Percentiles rank a stretch among this genome's conserved stretches.
phyloP scores from a whole-genome alignment of 768 basidiomycete species.

The Auriscalpium vulgare region DNA sequence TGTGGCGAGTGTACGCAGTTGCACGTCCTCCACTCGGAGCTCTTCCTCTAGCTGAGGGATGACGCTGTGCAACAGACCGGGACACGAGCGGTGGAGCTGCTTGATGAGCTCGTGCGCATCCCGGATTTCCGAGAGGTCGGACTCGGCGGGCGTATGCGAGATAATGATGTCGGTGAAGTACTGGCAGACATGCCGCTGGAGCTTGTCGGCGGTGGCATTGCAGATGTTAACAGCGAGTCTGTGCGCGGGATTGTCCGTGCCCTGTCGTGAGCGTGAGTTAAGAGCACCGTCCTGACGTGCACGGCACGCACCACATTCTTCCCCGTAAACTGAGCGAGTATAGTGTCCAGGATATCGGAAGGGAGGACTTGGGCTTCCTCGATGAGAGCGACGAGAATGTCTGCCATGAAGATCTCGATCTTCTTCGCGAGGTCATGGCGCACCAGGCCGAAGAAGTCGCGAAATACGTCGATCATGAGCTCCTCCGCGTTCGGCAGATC shows the following conservation, averaged over 20 bases:
- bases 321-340: constrained; percentile 83
- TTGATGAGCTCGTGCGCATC: constrained; percentile 82
- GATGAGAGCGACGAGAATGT: constrained; percentile 82
- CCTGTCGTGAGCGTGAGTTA: constrained; percentile 29
- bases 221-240: constrained; percentile 83
- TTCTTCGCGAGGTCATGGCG: constrained; percentile 71
- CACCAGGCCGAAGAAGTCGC: constrained; percentile 73
- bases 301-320: constrained; percentile 53
- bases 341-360: constrained; percentile 63
- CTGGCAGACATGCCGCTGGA: constrained; percentile 82
- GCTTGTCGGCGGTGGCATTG: constrained; percentile 73
- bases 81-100: constrained; percentile 71
- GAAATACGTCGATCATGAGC: constrained; percentile 76
- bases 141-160: constrained; percentile 42
- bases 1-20: constrained; percentile 73
- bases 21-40: constrained; percentile 64
- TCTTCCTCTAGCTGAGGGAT: constrained; percentile 92
- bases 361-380: constrained; percentile 83
- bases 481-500: constrained; percentile 86
- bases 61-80: constrained; percentile 77
- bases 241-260: constrained; percentile 66
- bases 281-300: not conserved
- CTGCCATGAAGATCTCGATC: constrained; percentile 77
- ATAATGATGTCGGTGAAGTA: constrained; percentile 91
- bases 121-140: constrained; percentile 61